Conservation (phyloP, 1,284 basidiomycete genomes). For the Farysia itapuensis region DNA sequence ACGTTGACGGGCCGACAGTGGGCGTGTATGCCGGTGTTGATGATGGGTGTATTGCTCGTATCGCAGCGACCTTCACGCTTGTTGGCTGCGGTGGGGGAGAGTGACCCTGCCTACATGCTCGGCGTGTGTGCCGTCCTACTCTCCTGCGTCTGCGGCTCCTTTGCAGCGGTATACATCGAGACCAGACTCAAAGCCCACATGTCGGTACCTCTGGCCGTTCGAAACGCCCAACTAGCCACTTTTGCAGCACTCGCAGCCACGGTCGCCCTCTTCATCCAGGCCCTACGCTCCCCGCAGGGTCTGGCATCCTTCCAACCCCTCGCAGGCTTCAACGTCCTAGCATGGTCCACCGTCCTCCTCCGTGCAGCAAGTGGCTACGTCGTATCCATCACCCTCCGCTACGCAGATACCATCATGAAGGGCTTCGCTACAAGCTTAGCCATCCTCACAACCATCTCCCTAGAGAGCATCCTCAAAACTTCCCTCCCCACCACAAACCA, state of each 20-base stretch:
- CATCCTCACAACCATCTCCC: slow-evolving; percentile 21
- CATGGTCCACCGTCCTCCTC: slow-evolving; percentile 21
- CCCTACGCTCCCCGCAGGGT: too few species aligned
- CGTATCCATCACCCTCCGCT: slow-evolving; percentile 21
- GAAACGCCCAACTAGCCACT: slow-evolving; percentile 26
- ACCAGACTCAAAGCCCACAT: slow-evolving; percentile 25
- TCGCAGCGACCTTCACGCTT: slow-evolving; percentile 2
- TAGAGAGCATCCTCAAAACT: slow-evolving; percentile 12
- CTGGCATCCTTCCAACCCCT: slow-evolving; percentile 7
- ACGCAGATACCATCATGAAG: slow-evolving; percentile 34
- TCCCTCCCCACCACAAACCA: slow-evolving; percentile 6
- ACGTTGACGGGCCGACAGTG: slow-evolving; percentile 14
- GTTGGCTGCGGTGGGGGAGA: neutral
- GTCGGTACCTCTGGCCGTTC: slow-evolving; percentile 19
- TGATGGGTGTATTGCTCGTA: slow-evolving; percentile 12
- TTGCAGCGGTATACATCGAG: slow-evolving; percentile 30
- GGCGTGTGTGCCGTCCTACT: slow-evolving; percentile 10
- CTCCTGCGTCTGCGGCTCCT: slow-evolving; percentile 24
- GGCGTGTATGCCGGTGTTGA: slow-evolving; percentile 14
- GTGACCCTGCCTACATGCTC: neutral
- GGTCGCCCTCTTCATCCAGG: slow-evolving; percentile 10
- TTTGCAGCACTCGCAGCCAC: slow-evolving; percentile 13
- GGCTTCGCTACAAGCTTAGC: slow-evolving; percentile 30
- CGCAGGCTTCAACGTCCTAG: slow-evolving; percentile 9
- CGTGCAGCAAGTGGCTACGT: slow-evolving; percentile 20